phyloP scores from a whole-genome alignment of 176 grass and related monocot genomes.

The Alloteropsis semialata region DNA sequence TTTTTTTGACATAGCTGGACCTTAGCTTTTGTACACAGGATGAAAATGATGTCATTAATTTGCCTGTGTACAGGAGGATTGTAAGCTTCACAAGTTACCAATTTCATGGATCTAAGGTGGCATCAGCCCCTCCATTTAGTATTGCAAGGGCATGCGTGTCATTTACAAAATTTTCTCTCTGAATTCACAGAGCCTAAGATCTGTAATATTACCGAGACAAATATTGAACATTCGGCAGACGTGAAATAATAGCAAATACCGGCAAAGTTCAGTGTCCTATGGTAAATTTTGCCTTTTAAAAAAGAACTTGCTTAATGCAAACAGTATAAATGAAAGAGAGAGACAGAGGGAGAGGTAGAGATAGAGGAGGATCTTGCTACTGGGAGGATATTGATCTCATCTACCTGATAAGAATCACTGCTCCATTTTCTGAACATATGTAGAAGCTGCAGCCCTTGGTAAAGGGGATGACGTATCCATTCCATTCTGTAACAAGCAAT shows the following conservation, averaged over 20 bases:
- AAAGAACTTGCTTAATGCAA: neutral
- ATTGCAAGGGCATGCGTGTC: neutral
- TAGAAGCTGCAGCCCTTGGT: conserved; percentile 75
- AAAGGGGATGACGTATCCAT: conserved; percentile 64
- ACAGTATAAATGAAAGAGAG: neutral
- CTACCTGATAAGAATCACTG: conserved; percentile 66
- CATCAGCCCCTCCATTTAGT: neutral
- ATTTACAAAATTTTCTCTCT: neutral
- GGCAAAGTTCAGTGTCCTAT: neutral
- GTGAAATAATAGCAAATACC: neutral
- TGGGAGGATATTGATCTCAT: neutral
- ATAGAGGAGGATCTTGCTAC: neutral
- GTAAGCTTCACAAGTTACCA: too few species aligned
- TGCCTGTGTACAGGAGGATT: too few species aligned
- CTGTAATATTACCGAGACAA: neutral
- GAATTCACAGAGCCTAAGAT: neutral
- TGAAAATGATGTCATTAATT: neutral
- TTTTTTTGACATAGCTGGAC: too few species aligned
- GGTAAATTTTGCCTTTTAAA: neutral
- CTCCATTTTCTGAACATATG: conserved; percentile 50
- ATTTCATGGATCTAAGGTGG: too few species aligned
- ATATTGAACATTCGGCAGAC: neutral
- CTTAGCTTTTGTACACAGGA: too few species aligned
- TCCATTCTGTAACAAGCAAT: conserved; percentile 69
- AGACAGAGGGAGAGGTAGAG: neutral